Percentiles rank a stretch among this genome's conserved stretches.
These are phyloP conservation scores for Allium cepa DNA, from an alignment of 106 monocot species.

Conservation along the genomic window DNA sequence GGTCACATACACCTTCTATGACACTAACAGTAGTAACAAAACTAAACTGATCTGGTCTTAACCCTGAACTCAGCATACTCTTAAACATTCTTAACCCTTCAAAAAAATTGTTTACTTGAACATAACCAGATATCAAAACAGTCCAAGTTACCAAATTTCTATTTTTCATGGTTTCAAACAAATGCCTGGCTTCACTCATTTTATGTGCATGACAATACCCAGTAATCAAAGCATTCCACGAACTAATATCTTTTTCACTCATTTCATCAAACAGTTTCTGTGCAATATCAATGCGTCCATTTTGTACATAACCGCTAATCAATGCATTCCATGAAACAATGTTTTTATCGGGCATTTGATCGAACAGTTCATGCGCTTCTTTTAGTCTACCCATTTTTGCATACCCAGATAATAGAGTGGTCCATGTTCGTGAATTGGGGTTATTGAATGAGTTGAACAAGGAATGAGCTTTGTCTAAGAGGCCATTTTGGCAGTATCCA, in stretches of 20 bases:
- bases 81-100: conserved; percentile 33
- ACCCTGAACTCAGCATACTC: conserved; percentile 19
- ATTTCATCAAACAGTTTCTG: conserved; percentile 43
- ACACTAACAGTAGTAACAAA: conserved; percentile 37
- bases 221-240: conserved; percentile 67
- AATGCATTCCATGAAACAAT: conserved; percentile 61
- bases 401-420: conserved; percentile 38
- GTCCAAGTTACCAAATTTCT: conserved; percentile 60
- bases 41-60: conserved; percentile 41
- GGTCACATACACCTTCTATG: conserved; percentile 25
- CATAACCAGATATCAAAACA: conserved; percentile 68
- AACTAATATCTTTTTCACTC: conserved; percentile 30
- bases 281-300: conserved; percentile 26
- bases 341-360: conserved; percentile 47
- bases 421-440: conserved; percentile 35
- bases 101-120: conserved; percentile 22
- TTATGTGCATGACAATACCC: conserved; percentile 43
- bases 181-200: conserved; percentile 30
- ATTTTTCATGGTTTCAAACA: conserved; percentile 37
- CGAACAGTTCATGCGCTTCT: conserved; percentile 42
- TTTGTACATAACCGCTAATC: conserved; percentile 50
- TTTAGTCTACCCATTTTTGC: conserved; percentile 24
- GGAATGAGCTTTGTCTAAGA: conserved; percentile 20
- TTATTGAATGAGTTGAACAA: conserved; percentile 26
- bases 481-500: conserved; percentile 26